Conservation (phyloP, 2,329 filamentous ascomycete species). For the Laburnicola sp. region DNA sequence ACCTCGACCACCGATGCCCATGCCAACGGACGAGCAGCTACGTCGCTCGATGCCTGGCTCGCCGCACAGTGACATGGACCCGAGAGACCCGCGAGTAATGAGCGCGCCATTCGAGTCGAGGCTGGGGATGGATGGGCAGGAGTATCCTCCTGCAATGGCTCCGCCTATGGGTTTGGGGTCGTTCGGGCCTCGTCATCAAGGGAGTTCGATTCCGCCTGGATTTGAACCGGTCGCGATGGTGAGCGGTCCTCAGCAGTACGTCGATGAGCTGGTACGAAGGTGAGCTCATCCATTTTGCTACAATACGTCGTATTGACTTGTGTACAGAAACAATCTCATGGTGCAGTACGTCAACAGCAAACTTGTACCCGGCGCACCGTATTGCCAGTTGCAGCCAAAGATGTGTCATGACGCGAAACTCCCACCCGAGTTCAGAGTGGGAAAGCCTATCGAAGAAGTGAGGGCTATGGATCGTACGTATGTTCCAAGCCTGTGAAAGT, state of each 20-base stretch:
- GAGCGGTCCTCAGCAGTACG: constrained; percentile 13
- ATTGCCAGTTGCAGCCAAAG: constrained; percentile 40
- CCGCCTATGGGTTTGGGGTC: constrained; percentile 13
- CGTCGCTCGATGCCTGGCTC: constrained; percentile 12
- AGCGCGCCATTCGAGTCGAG: constrained; percentile 15
- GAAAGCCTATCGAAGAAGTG: constrained; percentile 28
- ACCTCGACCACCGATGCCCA: constrained; percentile 12
- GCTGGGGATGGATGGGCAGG: constrained; percentile 16
- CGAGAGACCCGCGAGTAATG: constrained; percentile 17
- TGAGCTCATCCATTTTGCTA: background rate
- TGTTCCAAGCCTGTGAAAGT: background rate
- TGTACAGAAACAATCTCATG: constrained; percentile 27
- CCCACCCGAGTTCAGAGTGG: constrained; percentile 32
- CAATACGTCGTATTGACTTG: background rate
- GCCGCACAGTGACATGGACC: constrained; percentile 17
- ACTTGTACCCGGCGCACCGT: constrained; percentile 21
- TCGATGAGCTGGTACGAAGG: constrained; percentile 26
- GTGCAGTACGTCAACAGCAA: constrained; percentile 34
- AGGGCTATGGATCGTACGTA: constrained; percentile 27
- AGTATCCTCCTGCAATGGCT: constrained; percentile 18
- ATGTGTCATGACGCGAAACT: constrained; percentile 35
- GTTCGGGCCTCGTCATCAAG: constrained; percentile 1
- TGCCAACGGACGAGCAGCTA: constrained; percentile 14
- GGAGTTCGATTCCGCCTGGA: constrained; percentile 12
- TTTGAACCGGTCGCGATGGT: constrained; percentile 20